Conservation (phyloP, 2,329 filamentous ascomycete species). For the Scopulariopsis brevicaulis region DNA sequence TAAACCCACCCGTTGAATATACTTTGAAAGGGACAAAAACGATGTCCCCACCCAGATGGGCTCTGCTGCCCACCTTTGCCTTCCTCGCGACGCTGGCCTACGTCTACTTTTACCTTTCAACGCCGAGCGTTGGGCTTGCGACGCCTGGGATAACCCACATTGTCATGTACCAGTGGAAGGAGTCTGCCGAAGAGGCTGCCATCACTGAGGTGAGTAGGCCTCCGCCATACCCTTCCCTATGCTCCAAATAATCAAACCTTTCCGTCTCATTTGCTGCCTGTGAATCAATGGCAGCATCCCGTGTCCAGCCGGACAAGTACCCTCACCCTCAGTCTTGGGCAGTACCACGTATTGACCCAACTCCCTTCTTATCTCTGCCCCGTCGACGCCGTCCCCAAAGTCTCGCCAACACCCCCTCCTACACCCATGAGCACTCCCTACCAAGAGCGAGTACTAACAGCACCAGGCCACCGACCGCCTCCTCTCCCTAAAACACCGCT, state of each 20-base stretch:
- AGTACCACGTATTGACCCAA: no score
- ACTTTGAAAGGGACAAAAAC: background rate
- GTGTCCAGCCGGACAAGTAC: no score
- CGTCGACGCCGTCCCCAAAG: no score
- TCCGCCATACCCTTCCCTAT: no score
- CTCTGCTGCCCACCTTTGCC: background rate
- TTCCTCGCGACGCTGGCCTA: background rate
- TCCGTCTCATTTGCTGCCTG: no score
- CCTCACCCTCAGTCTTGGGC: no score
- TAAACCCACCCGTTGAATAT: no score
- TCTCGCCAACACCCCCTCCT: no score
- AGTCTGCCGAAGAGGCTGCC: conserved; percentile 29
- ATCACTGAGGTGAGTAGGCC: conserved; percentile 37
- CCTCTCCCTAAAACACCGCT: background rate
- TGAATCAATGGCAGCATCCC: no score
- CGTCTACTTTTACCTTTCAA: background rate
- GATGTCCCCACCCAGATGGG: background rate
- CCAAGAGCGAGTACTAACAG: background rate
- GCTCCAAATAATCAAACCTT: no score
- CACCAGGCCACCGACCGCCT: background rate
- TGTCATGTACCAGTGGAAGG: conserved; percentile 54
- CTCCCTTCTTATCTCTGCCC: no score
- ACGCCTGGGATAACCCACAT: conserved; percentile 34
- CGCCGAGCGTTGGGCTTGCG: conserved; percentile 1
- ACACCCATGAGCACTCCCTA: no score